Base-by-base conservation (phyloP, 192 early-diverging fungal genomes). In the Backusella australiensis region DNA sequence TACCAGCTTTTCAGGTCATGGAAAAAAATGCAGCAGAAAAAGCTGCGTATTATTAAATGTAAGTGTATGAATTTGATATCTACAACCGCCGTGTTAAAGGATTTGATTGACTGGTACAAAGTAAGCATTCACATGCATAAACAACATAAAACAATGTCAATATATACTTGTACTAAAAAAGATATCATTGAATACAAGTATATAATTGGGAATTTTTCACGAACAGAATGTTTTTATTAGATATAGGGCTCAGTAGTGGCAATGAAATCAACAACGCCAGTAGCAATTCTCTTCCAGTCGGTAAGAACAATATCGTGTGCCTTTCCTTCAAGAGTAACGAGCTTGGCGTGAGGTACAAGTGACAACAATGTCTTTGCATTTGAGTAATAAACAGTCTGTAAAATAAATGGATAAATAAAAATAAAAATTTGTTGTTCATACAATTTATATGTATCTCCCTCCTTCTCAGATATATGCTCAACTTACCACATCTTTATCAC, bases 281-380 rank as follows among this genome's bases (percentile, higher is more conserved):
- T 19, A 35, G 56, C 42, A 14, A 79, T 68, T 32, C 63, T 46
- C 23, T 74, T 46, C 29, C 66, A 68, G 11, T 80, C 49, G 32
- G 75, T 78, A 32, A 83, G 72, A 12, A 80, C 19, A 36, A 83
- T 77, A 21, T 80, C 79, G 65, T 83, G 82, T 29, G 76, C 82
- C 15, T 65, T 77, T 32, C 73, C 73, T 34, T 76, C 39, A 52
- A 68, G 74, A 3, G 71, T 52, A 21, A 66, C 29, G 9, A 80
- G 32, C 14, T 77, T 26, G 6, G 76, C 73, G 11, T 72, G 73
- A 32, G 78, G 82, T 14, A 83, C 56, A 46, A 75, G 74, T 19
- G 72, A 15, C 26, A 73, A 1, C 26, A 80, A 49, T 19, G 15
- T 74, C 14, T 71, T 38, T 4, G 49, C 41, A 36, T 72, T 69